phyloP scores from a whole-genome alignment of 2,329 filamentous ascomycete species.

The Pseudogymnoascus sp. region DNA sequence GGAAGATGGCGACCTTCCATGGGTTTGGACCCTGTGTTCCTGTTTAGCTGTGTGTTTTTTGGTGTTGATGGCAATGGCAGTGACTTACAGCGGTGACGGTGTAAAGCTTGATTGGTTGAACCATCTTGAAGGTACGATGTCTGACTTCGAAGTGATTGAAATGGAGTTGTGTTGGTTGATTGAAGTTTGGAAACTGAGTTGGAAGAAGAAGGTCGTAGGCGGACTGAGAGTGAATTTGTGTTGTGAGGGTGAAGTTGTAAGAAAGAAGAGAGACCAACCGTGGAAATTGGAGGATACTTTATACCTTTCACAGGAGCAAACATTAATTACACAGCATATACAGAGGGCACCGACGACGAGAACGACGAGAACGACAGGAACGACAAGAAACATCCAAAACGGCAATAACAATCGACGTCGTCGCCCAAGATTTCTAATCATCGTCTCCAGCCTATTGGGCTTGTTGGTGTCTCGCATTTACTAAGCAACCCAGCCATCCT shows the following conservation, averaged over 20 bases:
- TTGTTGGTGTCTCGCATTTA: not conserved
- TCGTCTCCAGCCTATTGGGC: not conserved
- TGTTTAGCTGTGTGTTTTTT: not conserved
- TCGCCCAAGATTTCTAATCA: conserved; percentile 1
- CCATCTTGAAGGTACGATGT: not conserved
- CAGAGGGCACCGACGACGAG: not conserved
- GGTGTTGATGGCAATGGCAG: not conserved
- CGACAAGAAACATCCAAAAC: not conserved
- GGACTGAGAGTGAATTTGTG: not conserved
- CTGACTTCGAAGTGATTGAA: not conserved
- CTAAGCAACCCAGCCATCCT: not conserved
- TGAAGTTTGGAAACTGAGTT: not conserved
- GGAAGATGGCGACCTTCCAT: conserved; percentile 37
- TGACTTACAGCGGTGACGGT: not conserved
- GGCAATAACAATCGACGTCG: conserved; percentile 2
- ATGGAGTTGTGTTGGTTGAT: not conserved
- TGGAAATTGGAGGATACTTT: not conserved
- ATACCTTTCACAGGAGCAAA: not conserved
- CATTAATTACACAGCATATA: not conserved
- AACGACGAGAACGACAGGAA: not conserved
- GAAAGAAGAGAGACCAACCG: not conserved
- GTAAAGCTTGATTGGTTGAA: conserved; percentile 8
- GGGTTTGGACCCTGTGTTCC: conserved; percentile 12
- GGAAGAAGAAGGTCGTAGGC: not conserved
- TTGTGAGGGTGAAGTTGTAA: not conserved